These are phyloP conservation scores for Trametes sp. DNA, from an alignment of 1,284 basidiomycete species.

Conservation along the genomic window DNA sequence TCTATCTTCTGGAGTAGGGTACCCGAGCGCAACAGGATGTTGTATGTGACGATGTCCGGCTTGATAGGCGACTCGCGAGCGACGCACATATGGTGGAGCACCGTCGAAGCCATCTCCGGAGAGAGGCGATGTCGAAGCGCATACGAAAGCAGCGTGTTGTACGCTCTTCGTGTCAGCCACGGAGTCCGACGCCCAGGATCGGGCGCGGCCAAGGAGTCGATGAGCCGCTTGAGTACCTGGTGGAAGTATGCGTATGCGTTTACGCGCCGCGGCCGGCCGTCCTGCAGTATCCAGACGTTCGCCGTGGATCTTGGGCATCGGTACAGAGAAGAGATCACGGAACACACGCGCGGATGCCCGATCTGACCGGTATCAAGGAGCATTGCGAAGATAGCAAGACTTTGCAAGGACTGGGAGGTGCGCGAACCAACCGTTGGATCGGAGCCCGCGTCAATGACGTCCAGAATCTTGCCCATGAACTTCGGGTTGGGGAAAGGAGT, in stretches of 20 bases:
- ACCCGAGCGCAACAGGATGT: conserved; percentile 62
- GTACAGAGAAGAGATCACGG: conserved; percentile 57
- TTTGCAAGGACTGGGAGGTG: conserved; percentile 51
- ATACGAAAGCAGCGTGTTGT: conserved; percentile 73
- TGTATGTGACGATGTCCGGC: conserved; percentile 60
- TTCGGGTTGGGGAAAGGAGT: conserved; percentile 25
- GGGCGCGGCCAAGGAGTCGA: conserved; percentile 37
- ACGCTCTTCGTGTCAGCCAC: conserved; percentile 53
- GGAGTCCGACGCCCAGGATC: conserved; percentile 32
- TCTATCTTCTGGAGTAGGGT: conserved; percentile 59
- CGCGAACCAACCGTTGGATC: background rate
- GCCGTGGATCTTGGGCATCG: conserved; percentile 55
- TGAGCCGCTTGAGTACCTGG: conserved; percentile 56
- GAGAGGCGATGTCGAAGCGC: conserved; percentile 66
- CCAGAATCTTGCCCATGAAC: conserved; percentile 30
- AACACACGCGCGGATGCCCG: conserved; percentile 51
- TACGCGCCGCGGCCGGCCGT: conserved; percentile 43
- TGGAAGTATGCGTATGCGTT: conserved; percentile 67
- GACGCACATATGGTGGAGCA: conserved; percentile 64
- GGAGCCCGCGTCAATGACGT: conserved; percentile 17
- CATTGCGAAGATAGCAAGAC: conserved; percentile 63
- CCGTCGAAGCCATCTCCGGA: conserved; percentile 49
- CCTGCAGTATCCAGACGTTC: conserved; percentile 51
- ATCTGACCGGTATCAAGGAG: conserved; percentile 59
- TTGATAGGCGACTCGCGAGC: conserved; percentile 48